Base-by-base conservation (phyloP, 225 moss, liverwort and hornwort genomes). In the Polytrichum formosum region DNA sequence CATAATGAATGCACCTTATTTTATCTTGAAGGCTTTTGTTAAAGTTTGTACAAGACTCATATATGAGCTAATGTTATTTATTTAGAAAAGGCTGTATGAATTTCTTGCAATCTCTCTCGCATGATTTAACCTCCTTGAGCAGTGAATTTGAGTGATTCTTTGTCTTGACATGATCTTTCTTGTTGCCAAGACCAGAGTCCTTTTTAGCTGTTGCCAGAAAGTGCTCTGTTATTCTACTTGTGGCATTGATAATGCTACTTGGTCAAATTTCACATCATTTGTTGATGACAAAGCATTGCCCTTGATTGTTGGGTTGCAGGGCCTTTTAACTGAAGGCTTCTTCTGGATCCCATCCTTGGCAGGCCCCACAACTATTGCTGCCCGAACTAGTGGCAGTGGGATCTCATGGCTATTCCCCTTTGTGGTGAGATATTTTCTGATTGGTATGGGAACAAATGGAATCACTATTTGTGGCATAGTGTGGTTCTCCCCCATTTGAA, bases 281-380 rank as follows among this genome's bases (percentile, higher is more conserved):
- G 37, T 63, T 28, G n/a, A 61, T 7, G 25, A 18, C n/a, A 29
- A 35, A 4, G 3, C 28, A 20, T 6, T 19, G n/a, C 6, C 7
- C 28, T 17, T 20, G 53, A 29, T 63, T 53, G 30, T 17, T 71
- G 65, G 19, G 1, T 70, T 22, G 64, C 65, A 90, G 88, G 98
- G 98, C 25, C 88, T 94, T 80, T 70, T 98, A 68, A 94, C 94
- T 5, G 98, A 98, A 74, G 98, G 98, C 5, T 98, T 98, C 76
- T 98, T 98, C 83, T 98, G 98, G 98, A 94, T 98, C 77, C 98
- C 98, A 25, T 98, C 98, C 26, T 80, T 98, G 72, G 88, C 91
- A 28, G 98, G 98, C 37, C 98, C 98, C 29, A 98, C 93, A 19
- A 98, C 90, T 28, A 85, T 98, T 76, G 85, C 92, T 30, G 87